Evolutionary conservation across 306 rosid genomes (phyloP).

Genomic region (Casuarina equisetifolia): DNA sequence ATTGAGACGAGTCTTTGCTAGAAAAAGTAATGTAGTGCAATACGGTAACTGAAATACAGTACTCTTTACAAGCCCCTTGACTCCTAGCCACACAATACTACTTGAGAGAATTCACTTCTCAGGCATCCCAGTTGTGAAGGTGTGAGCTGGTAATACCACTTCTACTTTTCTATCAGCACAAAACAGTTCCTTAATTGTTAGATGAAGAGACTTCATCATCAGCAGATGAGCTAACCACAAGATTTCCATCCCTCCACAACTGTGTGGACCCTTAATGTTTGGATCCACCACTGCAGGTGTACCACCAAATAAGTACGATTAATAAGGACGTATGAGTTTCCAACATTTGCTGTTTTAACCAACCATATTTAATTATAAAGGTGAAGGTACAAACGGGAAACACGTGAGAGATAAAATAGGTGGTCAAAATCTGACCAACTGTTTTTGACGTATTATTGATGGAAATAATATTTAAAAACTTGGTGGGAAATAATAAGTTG

Average conservation of each 20-base stretch:
- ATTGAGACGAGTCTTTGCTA: slow-evolving; percentile 7
- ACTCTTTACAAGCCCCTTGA: background rate
- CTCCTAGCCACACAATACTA: background rate
- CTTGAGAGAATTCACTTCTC: background rate
- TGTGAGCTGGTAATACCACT: background rate
- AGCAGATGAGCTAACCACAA: background rate
- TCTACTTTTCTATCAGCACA: background rate
- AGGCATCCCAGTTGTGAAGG: background rate
- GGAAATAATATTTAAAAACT: slow-evolving; percentile 6
- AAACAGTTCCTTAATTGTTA: slow-evolving; percentile 15
- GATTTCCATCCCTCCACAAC: slow-evolving; percentile 9
- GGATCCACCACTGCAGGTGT: slow-evolving; percentile 18
- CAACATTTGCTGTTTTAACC: slow-evolving; percentile 9
- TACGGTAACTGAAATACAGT: slow-evolving; percentile 5
- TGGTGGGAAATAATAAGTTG: slow-evolving; percentile 5
- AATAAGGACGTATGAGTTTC: slow-evolving; percentile 14
- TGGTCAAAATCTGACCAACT: slow-evolving; percentile 15
- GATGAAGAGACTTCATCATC: slow-evolving; percentile 5
- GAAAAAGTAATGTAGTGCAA: slow-evolving; percentile 6
- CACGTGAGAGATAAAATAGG: slow-evolving; percentile 5
- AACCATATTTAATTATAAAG: slow-evolving; percentile 7
- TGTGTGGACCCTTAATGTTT: slow-evolving; percentile 3
- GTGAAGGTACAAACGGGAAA: background rate
- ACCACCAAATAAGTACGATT: slow-evolving; percentile 15
- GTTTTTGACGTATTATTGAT: background rate